Base-by-base conservation (phyloP, 2,329 filamentous ascomycete species). In the Claviceps sp. region DNA sequence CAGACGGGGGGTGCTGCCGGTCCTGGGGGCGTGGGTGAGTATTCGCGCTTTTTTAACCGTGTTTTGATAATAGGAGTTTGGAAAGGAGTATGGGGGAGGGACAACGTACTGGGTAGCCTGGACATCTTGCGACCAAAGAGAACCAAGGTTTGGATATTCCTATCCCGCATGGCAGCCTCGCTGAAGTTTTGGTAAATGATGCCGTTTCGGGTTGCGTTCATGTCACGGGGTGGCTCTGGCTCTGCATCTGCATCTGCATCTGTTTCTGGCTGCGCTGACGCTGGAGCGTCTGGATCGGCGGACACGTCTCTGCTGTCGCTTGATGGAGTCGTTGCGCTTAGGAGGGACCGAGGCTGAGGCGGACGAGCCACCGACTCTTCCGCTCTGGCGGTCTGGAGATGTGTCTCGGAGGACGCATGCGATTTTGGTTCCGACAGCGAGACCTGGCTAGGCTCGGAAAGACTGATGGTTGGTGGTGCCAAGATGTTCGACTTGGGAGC, bases 171-270 rank as follows among this genome's bases (percentile, higher is more conserved):
- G 47, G 73, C 73, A 48, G 73, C 70, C 45, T 78, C 72, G 58
- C 81, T 72, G 60, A 82, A 81, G 56, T 79, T 80, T 51, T 80
- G 78, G 37, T 79, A 72, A 48, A 81, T 75, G 55, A 81, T 78
- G 63, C 77, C 73, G 58, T 76, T 76, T 40, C 77, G 73, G 54
- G 61, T 58, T 13, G 58, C 56, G 13, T 54, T 45, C 20, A 52
- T 26, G 5, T 58, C 63, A 57, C 52, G 50, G 26, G 56, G 49
- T 20, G 42, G 34, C 11, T 49, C 50, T 20, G 47, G 50, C 26
- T 16, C 51, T 22, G 54, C 47, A 2, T 30, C 26, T 30, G 30
- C 24, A 5, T 30, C 30, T 34, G 9, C 30, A 1, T 34, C 30
- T 34, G 9, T 34, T 34, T 34, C 30, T 34, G 9, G 30, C 30